Percentiles rank a stretch among this genome's conserved stretches.
Evolutionary conservation across 352 stramenopile species (phyloP).

Genomic region (Pythium plurisporium): DNA sequence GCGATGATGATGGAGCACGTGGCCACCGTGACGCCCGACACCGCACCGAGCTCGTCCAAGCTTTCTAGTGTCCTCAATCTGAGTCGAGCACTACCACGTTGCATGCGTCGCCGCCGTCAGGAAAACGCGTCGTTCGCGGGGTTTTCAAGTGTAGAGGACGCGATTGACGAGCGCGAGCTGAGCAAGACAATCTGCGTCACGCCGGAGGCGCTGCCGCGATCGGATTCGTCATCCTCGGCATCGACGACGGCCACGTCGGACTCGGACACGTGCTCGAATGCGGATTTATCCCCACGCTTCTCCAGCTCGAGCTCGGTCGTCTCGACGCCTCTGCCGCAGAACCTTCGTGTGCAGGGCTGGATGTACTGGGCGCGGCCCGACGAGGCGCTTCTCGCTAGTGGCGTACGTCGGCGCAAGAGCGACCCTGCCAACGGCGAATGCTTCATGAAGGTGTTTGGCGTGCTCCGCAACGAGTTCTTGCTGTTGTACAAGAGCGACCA

Average conservation of each 20-base stretch:
- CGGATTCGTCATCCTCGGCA: not conserved
- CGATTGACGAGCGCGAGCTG: not conserved
- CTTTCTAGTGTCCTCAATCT: slow-evolving; percentile 1
- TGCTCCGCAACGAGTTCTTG: slow-evolving; percentile 42
- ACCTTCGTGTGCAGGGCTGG: slow-evolving; percentile 30
- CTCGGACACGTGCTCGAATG: not conserved
- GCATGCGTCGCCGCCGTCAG: not conserved
- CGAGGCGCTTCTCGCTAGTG: not conserved
- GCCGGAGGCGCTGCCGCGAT: not conserved
- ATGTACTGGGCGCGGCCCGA: slow-evolving; percentile 41
- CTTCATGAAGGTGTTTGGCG: slow-evolving; percentile 38
- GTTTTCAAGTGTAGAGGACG: not conserved
- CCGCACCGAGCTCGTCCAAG: not conserved
- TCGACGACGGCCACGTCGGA: not conserved
- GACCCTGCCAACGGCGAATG: slow-evolving; percentile 12
- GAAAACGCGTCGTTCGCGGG: slow-evolving; percentile 12
- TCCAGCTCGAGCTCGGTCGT: slow-evolving; percentile 26
- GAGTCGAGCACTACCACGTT: slow-evolving; percentile 1
- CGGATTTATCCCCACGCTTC: slow-evolving; percentile 3
- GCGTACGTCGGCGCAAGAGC: slow-evolving; percentile 9
- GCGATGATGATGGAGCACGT: not conserved
- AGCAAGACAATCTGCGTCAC: slow-evolving; percentile 18
- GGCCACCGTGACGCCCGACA: not conserved
- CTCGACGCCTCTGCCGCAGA: slow-evolving; percentile 20
- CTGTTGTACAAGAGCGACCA: slow-evolving; percentile 33